Conservation (phyloP, 2,329 filamentous ascomycete genomes). For the Lecanicillium sp. region DNA sequence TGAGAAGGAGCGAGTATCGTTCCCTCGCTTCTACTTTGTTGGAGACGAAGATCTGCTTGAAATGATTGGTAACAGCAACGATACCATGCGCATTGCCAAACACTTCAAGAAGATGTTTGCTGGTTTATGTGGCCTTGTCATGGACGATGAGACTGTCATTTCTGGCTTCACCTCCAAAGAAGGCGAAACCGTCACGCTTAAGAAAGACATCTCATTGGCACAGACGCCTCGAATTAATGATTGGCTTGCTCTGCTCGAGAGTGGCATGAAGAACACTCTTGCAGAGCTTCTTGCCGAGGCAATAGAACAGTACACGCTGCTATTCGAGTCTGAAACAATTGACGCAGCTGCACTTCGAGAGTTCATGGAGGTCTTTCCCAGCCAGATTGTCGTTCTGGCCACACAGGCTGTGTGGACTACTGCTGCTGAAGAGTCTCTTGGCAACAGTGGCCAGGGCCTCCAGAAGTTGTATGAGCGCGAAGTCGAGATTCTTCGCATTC, state of each 20-base stretch:
- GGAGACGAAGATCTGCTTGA: slow-evolving; percentile 97
- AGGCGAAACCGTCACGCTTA: slow-evolving; percentile 78
- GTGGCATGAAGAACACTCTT: slow-evolving; percentile 87
- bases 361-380: slow-evolving; percentile 82
- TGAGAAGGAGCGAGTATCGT: slow-evolving; percentile 93
- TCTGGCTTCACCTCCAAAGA: slow-evolving; percentile 93
- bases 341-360: slow-evolving; percentile 62
- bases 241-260: slow-evolving; percentile 91
- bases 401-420: slow-evolving; percentile 93
- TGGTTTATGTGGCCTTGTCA: slow-evolving; percentile 79
- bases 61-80: slow-evolving; percentile 99
- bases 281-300: slow-evolving; percentile 87
- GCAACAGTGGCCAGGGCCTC: slow-evolving; percentile 62
- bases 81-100: slow-evolving; percentile 91
- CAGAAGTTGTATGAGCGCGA: slow-evolving; percentile 70
- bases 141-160: slow-evolving; percentile 86
- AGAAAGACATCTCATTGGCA: slow-evolving; percentile 83
- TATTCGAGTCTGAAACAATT: slow-evolving; percentile 66
- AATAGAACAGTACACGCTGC: slow-evolving; percentile 69
- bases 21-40: slow-evolving; percentile 98
- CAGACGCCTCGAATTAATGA: slow-evolving; percentile 98
- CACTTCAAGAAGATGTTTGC: slow-evolving; percentile 99
- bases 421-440: slow-evolving; percentile 70
- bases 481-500: slow-evolving; percentile 73
- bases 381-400: slow-evolving; percentile 90